Percentiles rank a stretch among this genome's conserved stretches.
These are phyloP conservation scores for Epichloe gansuensis DNA, from an alignment of 2,329 filamentous ascomycete genomes.

Conservation along the genomic window DNA sequence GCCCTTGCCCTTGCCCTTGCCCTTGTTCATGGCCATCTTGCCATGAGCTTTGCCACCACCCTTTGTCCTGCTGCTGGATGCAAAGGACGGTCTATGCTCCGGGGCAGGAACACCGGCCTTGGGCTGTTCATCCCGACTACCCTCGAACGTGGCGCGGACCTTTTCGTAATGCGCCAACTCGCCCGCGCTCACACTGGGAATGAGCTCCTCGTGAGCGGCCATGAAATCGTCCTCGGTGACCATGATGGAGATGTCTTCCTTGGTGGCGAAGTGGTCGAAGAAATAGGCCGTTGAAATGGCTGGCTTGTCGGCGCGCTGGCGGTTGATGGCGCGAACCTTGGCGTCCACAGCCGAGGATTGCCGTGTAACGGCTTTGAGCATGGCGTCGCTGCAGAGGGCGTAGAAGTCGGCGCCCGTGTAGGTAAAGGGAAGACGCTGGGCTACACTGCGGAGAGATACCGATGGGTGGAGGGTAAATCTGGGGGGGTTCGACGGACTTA, in stretches of 20 bases:
- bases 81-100: constrained; percentile 12
- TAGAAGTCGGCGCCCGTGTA: constrained; percentile 98
- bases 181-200: constrained; percentile 87
- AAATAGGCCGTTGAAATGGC: constrained; percentile 79
- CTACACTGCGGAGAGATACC: constrained; percentile 63
- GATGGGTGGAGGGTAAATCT: constrained; percentile 77
- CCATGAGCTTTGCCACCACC: constrained; percentile 19
- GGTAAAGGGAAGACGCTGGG: constrained; percentile 74
- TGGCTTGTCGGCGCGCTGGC: constrained; percentile 22
- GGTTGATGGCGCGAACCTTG: constrained; percentile 63
- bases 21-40: constrained; percentile 26
- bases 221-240: constrained; percentile 85
- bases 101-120: not conserved
- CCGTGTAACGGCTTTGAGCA: constrained; percentile 95
- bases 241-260: constrained; percentile 73
- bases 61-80: constrained; percentile 10
- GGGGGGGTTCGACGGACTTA: not conserved
- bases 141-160: constrained; percentile 75
- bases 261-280: constrained; percentile 82
- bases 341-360: constrained; percentile 74
- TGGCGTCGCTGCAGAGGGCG: constrained; percentile 91
- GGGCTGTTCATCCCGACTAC: constrained; percentile 25
- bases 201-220: constrained; percentile 68
- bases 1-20: constrained; percentile 14
- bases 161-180: constrained; percentile 85